Evolutionary conservation across 2,329 filamentous ascomycete genomes (phyloP).

Genomic region (Talaromyces sp.): DNA sequence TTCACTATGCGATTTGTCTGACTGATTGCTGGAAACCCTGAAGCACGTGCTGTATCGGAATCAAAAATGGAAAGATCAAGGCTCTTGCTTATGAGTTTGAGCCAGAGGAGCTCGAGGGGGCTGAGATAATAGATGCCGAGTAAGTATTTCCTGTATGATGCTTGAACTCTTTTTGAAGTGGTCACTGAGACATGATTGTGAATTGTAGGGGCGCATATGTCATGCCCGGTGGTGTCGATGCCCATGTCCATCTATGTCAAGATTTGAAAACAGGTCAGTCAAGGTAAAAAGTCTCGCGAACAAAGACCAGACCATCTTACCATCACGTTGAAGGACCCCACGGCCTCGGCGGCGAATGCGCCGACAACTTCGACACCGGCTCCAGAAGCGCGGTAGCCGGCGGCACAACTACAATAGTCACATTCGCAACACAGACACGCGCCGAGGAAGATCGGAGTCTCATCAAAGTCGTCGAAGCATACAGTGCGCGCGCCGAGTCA

Average conservation of each 20-base stretch:
- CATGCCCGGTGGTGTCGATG: slow-evolving; percentile 48
- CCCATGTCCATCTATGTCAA: slow-evolving; percentile 49
- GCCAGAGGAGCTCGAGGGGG: background rate
- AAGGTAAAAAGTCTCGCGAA: background rate
- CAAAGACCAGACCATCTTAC: background rate
- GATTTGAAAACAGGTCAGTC: slow-evolving; percentile 3
- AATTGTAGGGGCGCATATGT: slow-evolving; percentile 32
- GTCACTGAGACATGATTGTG: background rate
- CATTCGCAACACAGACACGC: slow-evolving; percentile 48
- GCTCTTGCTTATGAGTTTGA: background rate
- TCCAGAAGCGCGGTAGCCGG: slow-evolving; percentile 46
- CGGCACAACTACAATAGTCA: slow-evolving; percentile 49
- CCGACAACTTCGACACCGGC: slow-evolving; percentile 43
- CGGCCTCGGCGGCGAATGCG: slow-evolving; percentile 4
- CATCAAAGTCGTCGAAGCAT: slow-evolving; percentile 41
- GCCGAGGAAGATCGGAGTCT: slow-evolving; percentile 39
- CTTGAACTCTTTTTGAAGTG: background rate
- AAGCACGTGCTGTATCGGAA: background rate
- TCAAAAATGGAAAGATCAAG: slow-evolving; percentile 4
- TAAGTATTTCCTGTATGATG: slow-evolving; percentile 21
- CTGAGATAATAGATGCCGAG: slow-evolving; percentile 37
- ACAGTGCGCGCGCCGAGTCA: slow-evolving; percentile 41
- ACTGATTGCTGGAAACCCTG: background rate
- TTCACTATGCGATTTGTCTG: background rate
- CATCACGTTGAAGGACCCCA: background rate